Base-by-base conservation (phyloP, 2,329 filamentous ascomycete species). In the Stagonosporopsis rhizophila region DNA sequence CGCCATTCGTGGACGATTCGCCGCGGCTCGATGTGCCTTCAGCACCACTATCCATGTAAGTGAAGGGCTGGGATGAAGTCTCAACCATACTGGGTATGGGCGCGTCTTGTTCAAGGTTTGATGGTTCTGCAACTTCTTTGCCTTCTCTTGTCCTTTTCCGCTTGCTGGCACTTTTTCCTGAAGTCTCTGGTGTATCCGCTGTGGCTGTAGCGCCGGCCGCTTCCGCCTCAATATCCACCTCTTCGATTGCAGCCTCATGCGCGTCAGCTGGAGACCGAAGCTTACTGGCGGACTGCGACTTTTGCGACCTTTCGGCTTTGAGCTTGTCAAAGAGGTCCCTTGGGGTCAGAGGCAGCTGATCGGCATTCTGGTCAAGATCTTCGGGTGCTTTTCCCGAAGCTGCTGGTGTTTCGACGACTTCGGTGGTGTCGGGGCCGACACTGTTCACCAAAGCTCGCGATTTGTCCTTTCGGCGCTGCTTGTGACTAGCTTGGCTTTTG, bases 241-340 rank as follows among this genome's bases (percentile, higher is more conserved):
- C 1, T 27, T 9, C 17, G 11, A 30, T n/a, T 27, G n/a, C 30
- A 22, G n/a, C 23, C 14, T 39, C 27, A 20, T 11, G 35, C 2
- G 37, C n/a, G 15, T n/a, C 19, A 20, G 30, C 17, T 40, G 35
- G 38, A 9, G n/a, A 22, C 12, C 20, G 20, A 27, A 28, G 3
- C 12, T 47, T 35, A 2, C 8, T 30, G 3, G 8, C 28, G 12
- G 41, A 23, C 7, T 45, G 42, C 35, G 27, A 34, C 15, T 30
- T 45, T 38, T 40, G 41, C 27, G 12, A 40, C 19, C 20, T 23
- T 11, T 52, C 44, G 12, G 42, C 42, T 9, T 57, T 52, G 32
- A 52, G 32, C 7, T 37, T 37, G 4, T 25, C 9, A 4, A 57
- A 39, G 8, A 48, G 25, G 25, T 20, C 28, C 30, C 8, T 44